Base-by-base conservation (phyloP, 768 basidiomycete genomes). In the Tubosaeta sp. region DNA sequence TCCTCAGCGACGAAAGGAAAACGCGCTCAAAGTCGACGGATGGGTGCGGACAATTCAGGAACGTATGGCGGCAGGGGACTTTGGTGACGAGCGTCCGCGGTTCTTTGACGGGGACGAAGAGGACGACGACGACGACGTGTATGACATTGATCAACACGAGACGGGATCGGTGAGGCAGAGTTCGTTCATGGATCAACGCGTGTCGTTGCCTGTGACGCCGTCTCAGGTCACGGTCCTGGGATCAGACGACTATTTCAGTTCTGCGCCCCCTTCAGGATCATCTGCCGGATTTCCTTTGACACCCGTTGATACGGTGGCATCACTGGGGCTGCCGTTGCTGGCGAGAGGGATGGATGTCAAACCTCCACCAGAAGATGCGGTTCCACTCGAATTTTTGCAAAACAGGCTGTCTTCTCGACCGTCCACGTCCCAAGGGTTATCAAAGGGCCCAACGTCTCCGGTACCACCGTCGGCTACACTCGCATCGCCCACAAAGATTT, bases 1-100 rank as follows among this genome's bases (percentile, higher is more conserved):
- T 64, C 79, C 79, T 0, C 73, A 82, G 53, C 78, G 80, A 61
- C 81, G 86, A 63, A 74, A 81, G 55, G 86, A 83, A 57, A 90
- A 85, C 59, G 79, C 78, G 31, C 76, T 76, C 43, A 90, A 91
- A 64, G 88, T 94, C 4, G 84, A 92, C 62, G 81, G 82, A 3
- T 92, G 90, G 90, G 82, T 91, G 43, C 78, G 79, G 55, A 79
- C 78, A 11, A 84, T 91, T 30, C 82, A 81, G 58, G 78, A 84
- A 45, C 77, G 89, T 25, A 71, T 86, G 67, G 77, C 74, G 8
- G 77, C 76, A 18, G 83, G 83, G 0, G 83, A 84, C 56, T 84
- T 85, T 63, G 75, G 76, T 3, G 69, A 82, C 56, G 84, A 84
- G 51, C 74, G 66, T n/a, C 77, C 82, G n/a, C 70, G 77, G 31